Percentiles rank a stretch among this genome's conserved stretches.
These are phyloP conservation scores for Vavraia culicis DNA, from an alignment of 371 early-diverging fungal species.

Conservation along the genomic window DNA sequence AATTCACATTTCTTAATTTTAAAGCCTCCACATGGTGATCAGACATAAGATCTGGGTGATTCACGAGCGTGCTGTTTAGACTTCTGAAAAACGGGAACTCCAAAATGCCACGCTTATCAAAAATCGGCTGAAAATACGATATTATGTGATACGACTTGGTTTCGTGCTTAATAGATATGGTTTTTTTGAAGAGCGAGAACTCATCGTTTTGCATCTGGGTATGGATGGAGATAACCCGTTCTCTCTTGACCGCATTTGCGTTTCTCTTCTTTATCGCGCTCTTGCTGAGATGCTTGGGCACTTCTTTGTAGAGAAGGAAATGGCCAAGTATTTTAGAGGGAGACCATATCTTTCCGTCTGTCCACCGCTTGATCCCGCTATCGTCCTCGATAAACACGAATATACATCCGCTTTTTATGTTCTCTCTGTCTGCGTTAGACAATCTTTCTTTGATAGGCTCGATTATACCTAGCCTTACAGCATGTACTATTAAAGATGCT, in stretches of 20 bases:
- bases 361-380: constrained; percentile 43
- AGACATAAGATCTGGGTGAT: not conserved
- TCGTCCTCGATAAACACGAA: constrained; percentile 40
- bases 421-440: constrained; percentile 24
- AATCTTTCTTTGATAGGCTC: constrained; percentile 25
- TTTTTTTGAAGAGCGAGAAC: constrained; percentile 32
- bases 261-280: constrained; percentile 29
- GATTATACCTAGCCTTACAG: constrained; percentile 24
- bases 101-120: constrained; percentile 2
- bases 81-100: constrained; percentile 5
- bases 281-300: constrained; percentile 31
- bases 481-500: no score
- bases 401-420: constrained; percentile 35
- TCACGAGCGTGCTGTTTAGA: not conserved
- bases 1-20: no score
- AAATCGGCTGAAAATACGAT: constrained; percentile 35
- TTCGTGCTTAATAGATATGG: constrained; percentile 18
- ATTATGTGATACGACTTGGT: constrained; percentile 33
- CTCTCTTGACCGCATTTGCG: constrained; percentile 3
- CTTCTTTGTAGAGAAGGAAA: constrained; percentile 42
- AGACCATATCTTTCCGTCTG: constrained; percentile 44
- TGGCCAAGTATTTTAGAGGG: constrained; percentile 43
- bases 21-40: constrained; percentile 1
- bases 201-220: constrained; percentile 16
- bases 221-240: not conserved